Evolutionary conservation across 768 basidiomycete genomes (phyloP).

Genomic region (Termitomyces sp.): DNA sequence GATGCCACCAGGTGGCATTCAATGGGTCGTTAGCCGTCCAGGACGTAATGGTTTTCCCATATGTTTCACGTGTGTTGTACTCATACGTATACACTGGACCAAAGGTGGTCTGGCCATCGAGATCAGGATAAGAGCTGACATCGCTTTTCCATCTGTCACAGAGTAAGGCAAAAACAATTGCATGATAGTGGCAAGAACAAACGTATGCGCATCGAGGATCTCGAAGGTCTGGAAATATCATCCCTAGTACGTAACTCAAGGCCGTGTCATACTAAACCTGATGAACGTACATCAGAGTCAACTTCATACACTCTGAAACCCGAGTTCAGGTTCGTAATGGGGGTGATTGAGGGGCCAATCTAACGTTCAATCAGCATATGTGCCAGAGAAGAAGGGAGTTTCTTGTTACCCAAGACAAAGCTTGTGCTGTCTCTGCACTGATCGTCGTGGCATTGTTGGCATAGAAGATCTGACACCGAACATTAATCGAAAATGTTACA

Average conservation of each 20-base stretch:
- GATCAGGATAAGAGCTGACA: constrained; percentile 52
- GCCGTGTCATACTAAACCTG: not conserved
- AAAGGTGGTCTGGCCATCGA: constrained; percentile 50
- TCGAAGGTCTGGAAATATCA: constrained; percentile 58
- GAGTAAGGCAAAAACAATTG: not conserved
- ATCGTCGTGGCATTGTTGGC: constrained; percentile 65
- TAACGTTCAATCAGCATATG: constrained; percentile 19
- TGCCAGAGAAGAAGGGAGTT: not conserved
- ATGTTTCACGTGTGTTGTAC: constrained; percentile 68
- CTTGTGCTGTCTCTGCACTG: constrained; percentile 51
- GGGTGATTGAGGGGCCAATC: constrained; percentile 71
- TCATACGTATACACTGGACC: constrained; percentile 67
- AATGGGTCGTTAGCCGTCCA: constrained; percentile 67
- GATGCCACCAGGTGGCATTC: constrained; percentile 84
- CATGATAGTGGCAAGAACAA: constrained; percentile 20
- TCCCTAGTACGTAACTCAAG: not conserved
- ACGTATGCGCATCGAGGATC: constrained; percentile 76
- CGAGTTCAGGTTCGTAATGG: constrained; percentile 67
- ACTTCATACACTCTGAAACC: constrained; percentile 78
- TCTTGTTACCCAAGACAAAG: constrained; percentile 37
- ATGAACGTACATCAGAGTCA: constrained; percentile 53
- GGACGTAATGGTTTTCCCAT: constrained; percentile 51
- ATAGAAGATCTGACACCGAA: constrained; percentile 59
- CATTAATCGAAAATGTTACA: not conserved
- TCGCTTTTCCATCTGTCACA: constrained; percentile 57